Evolutionary conservation across 345 rosid genomes (phyloP), one percentile per base, ranked within the genome.

Genomic region (Eucalyptus marginata): DNA sequence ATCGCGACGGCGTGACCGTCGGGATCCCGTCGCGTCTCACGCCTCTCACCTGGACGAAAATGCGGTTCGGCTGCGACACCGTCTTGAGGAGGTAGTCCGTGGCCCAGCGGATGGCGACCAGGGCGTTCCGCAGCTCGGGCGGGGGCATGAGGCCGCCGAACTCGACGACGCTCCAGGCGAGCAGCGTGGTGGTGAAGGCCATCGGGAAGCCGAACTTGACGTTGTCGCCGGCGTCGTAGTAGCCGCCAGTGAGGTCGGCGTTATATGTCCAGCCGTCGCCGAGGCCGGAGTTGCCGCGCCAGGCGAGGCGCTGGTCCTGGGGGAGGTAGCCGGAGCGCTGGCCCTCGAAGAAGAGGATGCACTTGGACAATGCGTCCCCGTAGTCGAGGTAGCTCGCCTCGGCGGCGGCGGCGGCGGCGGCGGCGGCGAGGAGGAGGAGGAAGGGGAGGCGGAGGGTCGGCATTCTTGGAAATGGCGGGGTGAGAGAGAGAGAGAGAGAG

Each of bases 181-280:
- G 91, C 92, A 94, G 87, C 13, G 98, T 95, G 11, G 94, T 93
- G 11, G 99, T 94, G 91, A 95, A 97, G 87, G 99, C 97, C 97
- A 95, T 95, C 15, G 98, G 98, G n/a, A 97, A 93, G 10, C 92
- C 96, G 86, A 97, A 97, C 86, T 96, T 97, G 16, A 96, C 94
- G 91, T 97, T 95, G 93, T 97, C 99, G 46, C 98, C 98, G 25
- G 99, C 98, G 71, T 96, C 98, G 66, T 96, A 95, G 90, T 97
- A 97, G 15, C 98, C 98, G 22, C 99, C 98, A 5, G 89, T 93
- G 66, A 96, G 88, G 92, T 96, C 93, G 20, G 27, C 36, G 49
- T 47, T 6, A n/a, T 59, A 89, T 46, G 85, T 89, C 93, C 51
- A 88, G 49, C 97, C 96, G 51, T 95, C 96, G 24, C 71, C n/a